Evolutionary conservation across 2,329 filamentous ascomycete species (phyloP), one percentile per base, ranked within the genome.

Genomic region (Exserohilum rostratum): DNA sequence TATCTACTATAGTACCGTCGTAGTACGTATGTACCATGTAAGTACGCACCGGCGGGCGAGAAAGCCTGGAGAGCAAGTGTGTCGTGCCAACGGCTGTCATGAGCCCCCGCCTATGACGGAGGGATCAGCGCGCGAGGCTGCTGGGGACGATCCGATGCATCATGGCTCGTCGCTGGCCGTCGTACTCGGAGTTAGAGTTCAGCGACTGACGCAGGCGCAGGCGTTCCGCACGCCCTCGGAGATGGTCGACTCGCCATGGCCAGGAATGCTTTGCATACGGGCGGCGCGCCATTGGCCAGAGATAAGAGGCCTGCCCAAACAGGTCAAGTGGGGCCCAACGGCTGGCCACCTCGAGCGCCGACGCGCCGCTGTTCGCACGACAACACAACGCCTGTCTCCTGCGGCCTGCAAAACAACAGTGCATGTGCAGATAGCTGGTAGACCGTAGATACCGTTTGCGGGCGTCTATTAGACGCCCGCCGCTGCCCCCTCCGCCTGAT

Each of bases 211-310:
- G 22, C 22, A 25, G n/a, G n/a, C 50, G 57, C 49, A 48, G 48
- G 37, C 27, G 37, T 60, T 45, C 44, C 58, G 55, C 55, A 38
- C 4, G 22, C 4, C 50, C 54, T 60, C 58, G 58, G 59, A 60
- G 45, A 53, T 39, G 39, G 40, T 22, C 15, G 18, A 39, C 43
- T 18, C 29, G 30, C n/a, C n/a, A 52, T 31, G 47, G 45, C 15
- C 46, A 44, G 46, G 57, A 43, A 48, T 51, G 42, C 27, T 29
- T 50, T 43, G 29, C 20, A 30, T 34, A 33, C 37, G 18, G 11
- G 4, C n/a, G 34, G 25, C 22, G 3, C 25, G 47, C 52, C 48
- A 70, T 69, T 70, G 69, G 69, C 42, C 52, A 62, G 58, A 64
- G 68, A 71, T 69, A 71, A 68, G 54, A 50, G 27, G 11, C 30